Conservation (phyloP, 495 filamentous ascomycete genomes). For the Rhizodiscina lignyota region DNA sequence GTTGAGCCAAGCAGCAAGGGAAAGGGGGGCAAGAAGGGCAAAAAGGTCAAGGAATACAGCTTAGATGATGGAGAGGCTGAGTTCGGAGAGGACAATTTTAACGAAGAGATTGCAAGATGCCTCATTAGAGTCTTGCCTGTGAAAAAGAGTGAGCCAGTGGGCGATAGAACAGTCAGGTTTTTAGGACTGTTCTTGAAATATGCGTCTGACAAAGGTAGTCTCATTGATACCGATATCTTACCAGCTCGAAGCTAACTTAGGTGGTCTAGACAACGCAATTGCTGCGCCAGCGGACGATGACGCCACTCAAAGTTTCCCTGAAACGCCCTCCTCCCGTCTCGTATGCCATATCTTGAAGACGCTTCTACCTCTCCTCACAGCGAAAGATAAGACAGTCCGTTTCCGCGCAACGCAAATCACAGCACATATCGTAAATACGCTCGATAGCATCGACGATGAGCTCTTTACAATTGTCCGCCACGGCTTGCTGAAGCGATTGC, state of each 20-base stretch:
- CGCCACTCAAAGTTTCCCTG: slow-evolving; percentile 44
- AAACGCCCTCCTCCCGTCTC: slow-evolving; percentile 69
- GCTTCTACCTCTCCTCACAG: slow-evolving; percentile 49
- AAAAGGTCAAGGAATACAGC: too few relatives aligned
- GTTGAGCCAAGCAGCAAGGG: slow-evolving; percentile 30
- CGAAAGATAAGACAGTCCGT: slow-evolving; percentile 84
- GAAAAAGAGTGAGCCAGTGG: slow-evolving; percentile 82
- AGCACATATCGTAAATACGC: slow-evolving; percentile 73
- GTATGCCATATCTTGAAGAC: slow-evolving; percentile 53
- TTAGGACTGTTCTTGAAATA: slow-evolving; percentile 68
- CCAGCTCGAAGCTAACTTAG: slow-evolving; percentile 4
- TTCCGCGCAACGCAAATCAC: slow-evolving; percentile 83
- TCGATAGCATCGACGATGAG: slow-evolving; percentile 81
- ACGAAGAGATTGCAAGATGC: slow-evolving; percentile 65
- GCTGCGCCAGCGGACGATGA: slow-evolving; percentile 28
- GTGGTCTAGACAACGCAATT: slow-evolving; percentile 28
- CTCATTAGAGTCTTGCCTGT: slow-evolving; percentile 66
- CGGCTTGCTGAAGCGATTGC: slow-evolving; percentile 64
- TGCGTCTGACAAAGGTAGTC: slow-evolving; percentile 74
- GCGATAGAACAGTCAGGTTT: slow-evolving; percentile 73
- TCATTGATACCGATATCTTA: slow-evolving; percentile 8
- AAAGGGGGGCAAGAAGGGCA: too few relatives aligned
- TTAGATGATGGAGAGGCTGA: slow-evolving; percentile 23
- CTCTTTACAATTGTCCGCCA: slow-evolving; percentile 64
- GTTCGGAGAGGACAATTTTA: slow-evolving; percentile 73